Evolutionary conservation across 2,329 filamentous ascomycete genomes (phyloP).

Genomic region (Sporothrix humicola): DNA sequence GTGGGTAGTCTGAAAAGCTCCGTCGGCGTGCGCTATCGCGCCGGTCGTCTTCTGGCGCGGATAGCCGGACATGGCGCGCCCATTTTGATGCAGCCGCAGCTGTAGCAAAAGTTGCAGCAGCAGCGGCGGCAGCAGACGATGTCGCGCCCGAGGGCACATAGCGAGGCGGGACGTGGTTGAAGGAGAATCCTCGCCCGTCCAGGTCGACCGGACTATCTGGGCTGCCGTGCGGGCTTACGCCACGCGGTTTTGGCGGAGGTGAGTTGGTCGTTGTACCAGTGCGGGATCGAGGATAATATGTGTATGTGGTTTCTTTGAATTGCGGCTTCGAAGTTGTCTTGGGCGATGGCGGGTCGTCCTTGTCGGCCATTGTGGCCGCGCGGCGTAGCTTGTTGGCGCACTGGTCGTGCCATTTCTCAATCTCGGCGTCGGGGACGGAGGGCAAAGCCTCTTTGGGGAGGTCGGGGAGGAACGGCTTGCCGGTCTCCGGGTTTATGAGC

Average conservation of each 20-base stretch:
- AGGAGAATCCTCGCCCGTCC: constrained; percentile 49
- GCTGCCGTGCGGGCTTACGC: constrained; percentile 24
- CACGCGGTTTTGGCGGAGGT: constrained; percentile 6
- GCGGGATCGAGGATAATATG: constrained; percentile 42
- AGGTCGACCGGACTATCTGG: constrained; percentile 41
- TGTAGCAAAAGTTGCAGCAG: constrained; percentile 21
- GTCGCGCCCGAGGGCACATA: constrained; percentile 39
- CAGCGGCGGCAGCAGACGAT: constrained; percentile 30
- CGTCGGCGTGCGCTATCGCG: constrained; percentile 48
- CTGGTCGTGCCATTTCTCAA: constrained; percentile 82
- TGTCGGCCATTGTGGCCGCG: constrained; percentile 56
- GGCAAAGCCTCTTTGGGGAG: constrained; percentile 71
- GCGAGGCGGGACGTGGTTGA: constrained; percentile 51
- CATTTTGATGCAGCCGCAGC: constrained; percentile 38
- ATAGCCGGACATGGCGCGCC: constrained; percentile 45
- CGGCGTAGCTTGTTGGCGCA: constrained; percentile 73
- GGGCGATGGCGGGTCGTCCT: constrained; percentile 42
- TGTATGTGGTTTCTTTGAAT: constrained; percentile 43
- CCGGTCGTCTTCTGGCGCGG: constrained; percentile 48
- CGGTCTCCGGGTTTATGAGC: constrained; percentile 75
- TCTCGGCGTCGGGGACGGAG: constrained; percentile 72
- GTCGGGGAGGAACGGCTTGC: constrained; percentile 67
- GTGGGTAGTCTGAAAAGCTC: constrained; percentile 59
- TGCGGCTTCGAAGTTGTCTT: constrained; percentile 35
- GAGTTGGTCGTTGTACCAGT: constrained; percentile 25